Conservation (phyloP, 768 basidiomycete species). For the Rhodosporidiobolus odoratus region DNA sequence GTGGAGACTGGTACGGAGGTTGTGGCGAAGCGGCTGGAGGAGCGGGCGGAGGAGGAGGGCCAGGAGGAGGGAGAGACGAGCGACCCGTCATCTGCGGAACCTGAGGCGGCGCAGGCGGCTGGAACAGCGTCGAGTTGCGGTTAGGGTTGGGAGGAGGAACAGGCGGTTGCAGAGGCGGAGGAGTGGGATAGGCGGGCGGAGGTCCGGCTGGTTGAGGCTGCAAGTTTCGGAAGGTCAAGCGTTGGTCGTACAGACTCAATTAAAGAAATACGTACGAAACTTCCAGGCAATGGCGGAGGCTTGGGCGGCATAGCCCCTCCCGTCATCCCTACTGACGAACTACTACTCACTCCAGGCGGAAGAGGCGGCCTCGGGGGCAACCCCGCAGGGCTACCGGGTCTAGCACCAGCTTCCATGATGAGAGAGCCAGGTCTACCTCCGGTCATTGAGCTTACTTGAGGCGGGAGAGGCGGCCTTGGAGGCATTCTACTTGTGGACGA, state of each 20-base stretch:
- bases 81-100: neutral
- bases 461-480: slow-evolving; percentile 50
- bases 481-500: slow-evolving; percentile 37
- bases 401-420: neutral
- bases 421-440: neutral
- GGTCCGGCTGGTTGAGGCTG: slow-evolving; percentile 45
- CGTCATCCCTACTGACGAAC: neutral
- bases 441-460: neutral
- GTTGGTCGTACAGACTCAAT: slow-evolving; percentile 34
- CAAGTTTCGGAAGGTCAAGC: slow-evolving; percentile 40
- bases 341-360: slow-evolving; percentile 11
- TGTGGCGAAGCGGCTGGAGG: neutral
- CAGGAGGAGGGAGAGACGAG: neutral
- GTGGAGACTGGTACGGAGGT: neutral
- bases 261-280: slow-evolving; percentile 39
- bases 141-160: slow-evolving; percentile 1
- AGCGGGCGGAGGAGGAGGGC: slow-evolving; percentile 22
- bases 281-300: slow-evolving; percentile 29
- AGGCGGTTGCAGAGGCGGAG: slow-evolving; percentile 30
- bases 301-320: neutral
- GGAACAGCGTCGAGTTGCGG: slow-evolving; percentile 11
- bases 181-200: slow-evolving; percentile 33
- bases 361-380: slow-evolving; percentile 22
- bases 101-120: slow-evolving; percentile 18
- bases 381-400: neutral